Percentiles rank a stretch among this genome's conserved stretches.
Evolutionary conservation across 2,329 filamentous ascomycete genomes (phyloP).

Genomic region (Aureobasidium sp.): DNA sequence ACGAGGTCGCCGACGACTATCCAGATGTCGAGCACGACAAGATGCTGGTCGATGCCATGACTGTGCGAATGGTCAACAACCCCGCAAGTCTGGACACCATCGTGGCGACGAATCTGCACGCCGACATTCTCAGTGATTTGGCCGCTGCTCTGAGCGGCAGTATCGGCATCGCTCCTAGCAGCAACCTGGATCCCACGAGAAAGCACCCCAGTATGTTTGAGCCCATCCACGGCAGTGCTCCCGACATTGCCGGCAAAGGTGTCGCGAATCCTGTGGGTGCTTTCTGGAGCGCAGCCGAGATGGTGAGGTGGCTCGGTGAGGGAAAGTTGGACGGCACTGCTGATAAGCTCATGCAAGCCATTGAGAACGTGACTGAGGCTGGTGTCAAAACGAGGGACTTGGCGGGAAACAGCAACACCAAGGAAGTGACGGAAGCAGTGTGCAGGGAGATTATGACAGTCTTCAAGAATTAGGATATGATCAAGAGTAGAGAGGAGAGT

Average conservation of each 20-base stretch:
- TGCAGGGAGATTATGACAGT: constrained; percentile 43
- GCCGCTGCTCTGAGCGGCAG: constrained; percentile 57
- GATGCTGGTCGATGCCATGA: constrained; percentile 44
- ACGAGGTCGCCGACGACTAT: constrained; percentile 38
- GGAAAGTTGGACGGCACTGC: constrained; percentile 43
- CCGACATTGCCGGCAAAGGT: constrained; percentile 55
- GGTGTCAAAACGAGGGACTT: constrained; percentile 51
- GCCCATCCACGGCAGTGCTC: constrained; percentile 48
- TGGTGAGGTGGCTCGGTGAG: constrained; percentile 54
- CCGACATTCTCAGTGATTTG: constrained; percentile 59
- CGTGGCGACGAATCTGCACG: constrained; percentile 40
- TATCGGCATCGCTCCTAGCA: constrained; percentile 60
- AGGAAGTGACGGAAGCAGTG: constrained; percentile 50
- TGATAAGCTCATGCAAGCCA: constrained; percentile 47
- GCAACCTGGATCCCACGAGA: constrained; percentile 55
- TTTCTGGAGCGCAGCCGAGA: constrained; percentile 62
- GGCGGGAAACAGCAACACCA: constrained; percentile 48
- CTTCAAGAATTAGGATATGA: constrained; percentile 21
- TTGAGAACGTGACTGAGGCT: constrained; percentile 51
- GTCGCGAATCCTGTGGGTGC: constrained; percentile 56
- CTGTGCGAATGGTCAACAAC: constrained; percentile 36
- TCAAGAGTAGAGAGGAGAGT: background rate
- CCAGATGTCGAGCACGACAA: constrained; percentile 38
- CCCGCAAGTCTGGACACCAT: constrained; percentile 39
- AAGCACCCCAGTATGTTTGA: constrained; percentile 54